Conservation (phyloP, 768 basidiomycete genomes). For the Suillus subalutaceus region DNA sequence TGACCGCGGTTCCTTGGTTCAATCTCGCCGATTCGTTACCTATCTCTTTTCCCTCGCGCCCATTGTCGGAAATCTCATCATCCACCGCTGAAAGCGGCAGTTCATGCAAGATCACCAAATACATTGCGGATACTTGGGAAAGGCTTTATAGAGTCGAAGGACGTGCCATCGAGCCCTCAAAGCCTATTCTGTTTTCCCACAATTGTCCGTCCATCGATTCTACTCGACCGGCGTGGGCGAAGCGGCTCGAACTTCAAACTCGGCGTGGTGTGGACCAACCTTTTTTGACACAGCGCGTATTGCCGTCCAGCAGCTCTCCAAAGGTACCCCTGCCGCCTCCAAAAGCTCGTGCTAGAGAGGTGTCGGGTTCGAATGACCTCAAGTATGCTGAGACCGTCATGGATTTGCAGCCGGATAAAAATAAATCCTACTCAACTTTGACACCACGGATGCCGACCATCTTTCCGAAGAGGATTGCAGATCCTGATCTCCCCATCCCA, state of each 20-base stretch:
- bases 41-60: constrained; percentile 15
- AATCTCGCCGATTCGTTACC: constrained; percentile 14
- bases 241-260: constrained; percentile 31
- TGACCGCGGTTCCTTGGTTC: constrained; percentile 67
- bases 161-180: constrained; percentile 18
- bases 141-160: constrained; percentile 28
- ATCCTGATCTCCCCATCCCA: constrained; percentile 61
- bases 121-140: constrained; percentile 35
- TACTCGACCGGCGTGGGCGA: constrained; percentile 53
- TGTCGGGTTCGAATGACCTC: constrained; percentile 26
- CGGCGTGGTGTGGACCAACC: constrained; percentile 63
- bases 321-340: constrained; percentile 34
- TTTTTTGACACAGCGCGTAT: constrained; percentile 39
- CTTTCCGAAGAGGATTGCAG: constrained; percentile 44
- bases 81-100: constrained; percentile 14
- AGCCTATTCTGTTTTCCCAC: constrained; percentile 22
- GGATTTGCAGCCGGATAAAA: constrained; percentile 31
- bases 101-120: constrained; percentile 29
- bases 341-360: constrained; percentile 31
- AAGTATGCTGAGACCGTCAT: constrained; percentile 36
- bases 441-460: constrained; percentile 20
- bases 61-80: constrained; percentile 14
- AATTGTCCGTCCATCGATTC: constrained; percentile 25
- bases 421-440: constrained; percentile 18
- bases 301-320: constrained; percentile 21